Conservation (phyloP, 495 filamentous ascomycete genomes). For the Xylaria nigripes region DNA sequence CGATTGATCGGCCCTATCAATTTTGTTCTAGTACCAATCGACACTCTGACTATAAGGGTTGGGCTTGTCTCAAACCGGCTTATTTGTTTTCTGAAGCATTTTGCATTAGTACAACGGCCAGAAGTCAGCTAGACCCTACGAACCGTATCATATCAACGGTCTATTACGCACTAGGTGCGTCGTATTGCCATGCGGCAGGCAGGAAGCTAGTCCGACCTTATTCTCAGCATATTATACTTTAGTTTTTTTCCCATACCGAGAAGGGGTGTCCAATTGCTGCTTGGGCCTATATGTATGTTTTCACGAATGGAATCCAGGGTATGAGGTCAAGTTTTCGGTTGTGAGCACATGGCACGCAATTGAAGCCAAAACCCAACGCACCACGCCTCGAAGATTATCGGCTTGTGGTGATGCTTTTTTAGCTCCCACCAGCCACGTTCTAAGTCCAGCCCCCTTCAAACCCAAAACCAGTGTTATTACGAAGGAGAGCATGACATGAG, state of each 20-base stretch:
- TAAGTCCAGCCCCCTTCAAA: not conserved
- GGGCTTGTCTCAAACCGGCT: not conserved
- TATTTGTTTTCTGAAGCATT: not conserved
- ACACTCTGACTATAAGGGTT: no score
- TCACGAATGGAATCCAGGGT: not conserved
- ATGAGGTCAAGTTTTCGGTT: no score
- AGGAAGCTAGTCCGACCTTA: not conserved
- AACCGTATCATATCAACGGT: not conserved
- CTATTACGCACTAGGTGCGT: not conserved
- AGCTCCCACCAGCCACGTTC: no score
- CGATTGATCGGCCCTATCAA: conserved; percentile 2
- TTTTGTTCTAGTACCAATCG: not conserved
- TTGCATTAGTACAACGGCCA: not conserved
- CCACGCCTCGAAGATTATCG: not conserved
- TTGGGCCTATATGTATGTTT: not conserved
- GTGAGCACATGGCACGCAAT: not conserved
- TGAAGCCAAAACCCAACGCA: not conserved
- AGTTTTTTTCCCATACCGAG: not conserved
- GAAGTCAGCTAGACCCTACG: not conserved
- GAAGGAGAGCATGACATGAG: not conserved
- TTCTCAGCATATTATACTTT: not conserved
- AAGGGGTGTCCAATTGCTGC: not conserved
- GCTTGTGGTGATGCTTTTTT: not conserved
- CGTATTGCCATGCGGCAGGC: not conserved
- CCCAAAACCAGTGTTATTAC: not conserved